Percentiles rank a stretch among this genome's conserved stretches.
Evolutionary conservation across 116 monocot genomes (phyloP).

Genomic region (Papilionanthe hybrid): DNA sequence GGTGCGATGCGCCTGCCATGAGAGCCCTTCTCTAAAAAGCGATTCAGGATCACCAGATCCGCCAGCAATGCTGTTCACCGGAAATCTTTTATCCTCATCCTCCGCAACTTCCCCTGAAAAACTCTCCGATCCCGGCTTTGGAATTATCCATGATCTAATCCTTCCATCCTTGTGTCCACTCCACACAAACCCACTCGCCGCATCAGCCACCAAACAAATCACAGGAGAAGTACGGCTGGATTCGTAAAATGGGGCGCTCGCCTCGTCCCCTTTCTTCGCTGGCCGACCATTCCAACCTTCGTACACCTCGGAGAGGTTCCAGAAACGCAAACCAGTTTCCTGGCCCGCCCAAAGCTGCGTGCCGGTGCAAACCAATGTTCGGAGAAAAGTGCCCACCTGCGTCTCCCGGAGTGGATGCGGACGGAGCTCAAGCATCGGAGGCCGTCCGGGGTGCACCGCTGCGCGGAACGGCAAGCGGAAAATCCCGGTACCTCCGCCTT

Average conservation of each 20-base stretch:
- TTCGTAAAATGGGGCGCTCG: conserved; percentile 74
- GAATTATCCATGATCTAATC: conserved; percentile 58
- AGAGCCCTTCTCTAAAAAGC: conserved; percentile 65
- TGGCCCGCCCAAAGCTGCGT: conserved; percentile 77
- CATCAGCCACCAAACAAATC: conserved; percentile 66
- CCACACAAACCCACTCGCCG: conserved; percentile 58
- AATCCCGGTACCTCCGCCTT: conserved; percentile 77
- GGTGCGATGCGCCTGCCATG: conserved; percentile 83
- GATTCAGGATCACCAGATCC: conserved; percentile 8
- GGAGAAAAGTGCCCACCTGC: conserved; percentile 78
- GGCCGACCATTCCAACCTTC: conserved; percentile 13
- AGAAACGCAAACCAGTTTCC: conserved; percentile 56
- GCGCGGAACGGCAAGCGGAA: conserved; percentile 73
- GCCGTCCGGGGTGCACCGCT: conserved; percentile 67
- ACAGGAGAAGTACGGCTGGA: conserved; percentile 46
- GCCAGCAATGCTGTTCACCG: conserved; percentile 10
- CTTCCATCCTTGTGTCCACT: conserved; percentile 97
- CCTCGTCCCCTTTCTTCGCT: conserved; percentile 67
- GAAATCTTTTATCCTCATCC: conserved; percentile 37
- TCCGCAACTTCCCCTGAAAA: conserved; percentile 13
- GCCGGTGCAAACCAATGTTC: conserved; percentile 43
- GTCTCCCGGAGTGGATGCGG: conserved; percentile 93
- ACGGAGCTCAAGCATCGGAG: conserved; percentile 74
- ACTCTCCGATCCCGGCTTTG: background rate
- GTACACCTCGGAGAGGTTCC: conserved; percentile 43